phyloP scores from a whole-genome alignment of 768 basidiomycete genomes.

The Imleria badia region DNA sequence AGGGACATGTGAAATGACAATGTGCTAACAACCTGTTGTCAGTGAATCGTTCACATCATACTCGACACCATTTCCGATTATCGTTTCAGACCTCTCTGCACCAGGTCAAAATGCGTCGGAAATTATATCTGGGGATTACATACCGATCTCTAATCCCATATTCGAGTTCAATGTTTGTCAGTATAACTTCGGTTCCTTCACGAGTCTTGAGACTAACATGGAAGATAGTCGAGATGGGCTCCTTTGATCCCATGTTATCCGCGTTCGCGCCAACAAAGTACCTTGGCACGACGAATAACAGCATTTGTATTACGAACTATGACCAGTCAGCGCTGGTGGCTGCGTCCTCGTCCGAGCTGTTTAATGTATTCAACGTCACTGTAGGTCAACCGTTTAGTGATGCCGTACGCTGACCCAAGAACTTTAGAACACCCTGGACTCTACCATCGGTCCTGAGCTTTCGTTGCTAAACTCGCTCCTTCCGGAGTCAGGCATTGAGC shows the following conservation, averaged over 20 bases:
- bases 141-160: slow-evolving; percentile 32
- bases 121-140: slow-evolving; percentile 15
- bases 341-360: slow-evolving; percentile 40
- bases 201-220: background rate
- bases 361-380: slow-evolving; percentile 29
- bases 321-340: slow-evolving; percentile 36
- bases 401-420: background rate
- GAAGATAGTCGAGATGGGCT: slow-evolving; percentile 37
- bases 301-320: slow-evolving; percentile 32
- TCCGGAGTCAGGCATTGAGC: slow-evolving; percentile 25
- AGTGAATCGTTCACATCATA: slow-evolving; percentile 35
- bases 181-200: background rate
- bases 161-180: slow-evolving; percentile 36
- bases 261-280: slow-evolving; percentile 46
- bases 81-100: slow-evolving; percentile 28
- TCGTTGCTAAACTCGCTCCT: slow-evolving; percentile 19
- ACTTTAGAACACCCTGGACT: slow-evolving; percentile 6
- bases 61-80: slow-evolving; percentile 40
- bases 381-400: slow-evolving; percentile 11
- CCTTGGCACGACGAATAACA: slow-evolving; percentile 38
- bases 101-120: slow-evolving; percentile 26
- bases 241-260: slow-evolving; percentile 41
- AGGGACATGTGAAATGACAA: background rate
- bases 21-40: background rate
- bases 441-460: slow-evolving; percentile 8